phyloP scores from a whole-genome alignment of 495 filamentous ascomycete species.

The Penicillium pulvis region DNA sequence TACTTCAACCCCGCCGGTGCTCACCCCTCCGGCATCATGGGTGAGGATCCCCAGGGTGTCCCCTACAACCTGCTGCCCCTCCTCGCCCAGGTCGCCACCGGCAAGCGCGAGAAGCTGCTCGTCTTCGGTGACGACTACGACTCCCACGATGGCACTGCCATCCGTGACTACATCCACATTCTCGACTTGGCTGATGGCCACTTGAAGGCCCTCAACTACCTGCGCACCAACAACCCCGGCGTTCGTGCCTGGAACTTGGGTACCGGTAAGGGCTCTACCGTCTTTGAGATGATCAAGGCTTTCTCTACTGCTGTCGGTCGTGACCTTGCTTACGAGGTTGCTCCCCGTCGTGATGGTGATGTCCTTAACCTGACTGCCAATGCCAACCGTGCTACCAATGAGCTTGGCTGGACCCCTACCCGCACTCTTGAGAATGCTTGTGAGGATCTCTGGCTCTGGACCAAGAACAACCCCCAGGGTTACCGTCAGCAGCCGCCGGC shows the following conservation, averaged over 20 bases:
- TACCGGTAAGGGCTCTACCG: conserved; percentile 92
- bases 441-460: conserved; percentile 93
- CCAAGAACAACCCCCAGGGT: conserved; percentile 90
- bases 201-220: conserved; percentile 87
- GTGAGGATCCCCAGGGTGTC: conserved; percentile 93
- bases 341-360: conserved; percentile 79
- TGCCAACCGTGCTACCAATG: conserved; percentile 79
- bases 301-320: conserved; percentile 85
- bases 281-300: conserved; percentile 95
- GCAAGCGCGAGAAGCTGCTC: conserved; percentile 89
- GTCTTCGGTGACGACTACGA: conserved; percentile 95
- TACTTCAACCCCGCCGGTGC: conserved; percentile 98
- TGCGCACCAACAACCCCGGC: conserved; percentile 85
- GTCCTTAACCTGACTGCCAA: conserved; percentile 94
- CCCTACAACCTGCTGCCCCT: conserved; percentile 95
- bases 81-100: conserved; percentile 92
- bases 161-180: conserved; percentile 81
- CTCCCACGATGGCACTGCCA: conserved; percentile 81
- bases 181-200: conserved; percentile 89
- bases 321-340: conserved; percentile 85
- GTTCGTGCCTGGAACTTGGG: conserved; percentile 97
- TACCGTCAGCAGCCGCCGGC: conserved; percentile 89
- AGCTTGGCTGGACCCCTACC: conserved; percentile 92
- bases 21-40: conserved; percentile 96
- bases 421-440: conserved; percentile 90